Evolutionary conservation across 306 rosid genomes (phyloP), one percentile per base, ranked within the genome.

Genomic region (Sophora flavescens): DNA sequence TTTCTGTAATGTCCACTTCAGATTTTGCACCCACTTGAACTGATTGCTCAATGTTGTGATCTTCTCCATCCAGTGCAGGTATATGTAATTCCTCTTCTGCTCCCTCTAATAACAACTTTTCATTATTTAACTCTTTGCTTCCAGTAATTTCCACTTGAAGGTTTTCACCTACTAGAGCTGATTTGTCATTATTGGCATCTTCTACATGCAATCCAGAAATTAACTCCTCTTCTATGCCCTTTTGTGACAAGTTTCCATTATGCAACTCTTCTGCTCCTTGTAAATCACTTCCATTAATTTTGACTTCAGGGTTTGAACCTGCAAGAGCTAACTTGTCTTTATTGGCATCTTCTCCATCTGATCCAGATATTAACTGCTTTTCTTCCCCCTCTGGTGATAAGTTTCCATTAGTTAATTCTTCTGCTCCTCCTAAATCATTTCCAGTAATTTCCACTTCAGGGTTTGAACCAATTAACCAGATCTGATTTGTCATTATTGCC

Each of bases 81-180:
- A 0, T 13, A 26, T 14, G 58, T 26, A 67, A 36, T n/a, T 74
- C 76, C 59, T 67, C 66, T 45, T 77, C 32, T 68, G 61, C 62
- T 68, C 16, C 62, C 16, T 58, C 60, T 50, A 18, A 16, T 36
- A 28, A 53, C 71, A 58, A 47, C 26, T 26, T 57, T 10, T 16
- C 63, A 72, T 12, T 13, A 73, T 64, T 56, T 62, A 47, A 59
- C 17, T 63, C 79, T 54, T 64, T 85, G 78, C 67, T 57, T 67
- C 57, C 82, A 66, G 78, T n/a, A 50, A 73, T 22, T 59, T 70
- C 78, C 38, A 60, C 63, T 52, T 86, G 84, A 72, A 56, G 42
- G 76, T 58, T 78, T 78, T 28, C 83, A 47, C 54, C 81, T 22
- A 36, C 75, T 53, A 6, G 22, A 22, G 22, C 56, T 22, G 82